Base-by-base conservation (phyloP, 2,329 filamentous ascomycete species). In the Calycina marina region DNA sequence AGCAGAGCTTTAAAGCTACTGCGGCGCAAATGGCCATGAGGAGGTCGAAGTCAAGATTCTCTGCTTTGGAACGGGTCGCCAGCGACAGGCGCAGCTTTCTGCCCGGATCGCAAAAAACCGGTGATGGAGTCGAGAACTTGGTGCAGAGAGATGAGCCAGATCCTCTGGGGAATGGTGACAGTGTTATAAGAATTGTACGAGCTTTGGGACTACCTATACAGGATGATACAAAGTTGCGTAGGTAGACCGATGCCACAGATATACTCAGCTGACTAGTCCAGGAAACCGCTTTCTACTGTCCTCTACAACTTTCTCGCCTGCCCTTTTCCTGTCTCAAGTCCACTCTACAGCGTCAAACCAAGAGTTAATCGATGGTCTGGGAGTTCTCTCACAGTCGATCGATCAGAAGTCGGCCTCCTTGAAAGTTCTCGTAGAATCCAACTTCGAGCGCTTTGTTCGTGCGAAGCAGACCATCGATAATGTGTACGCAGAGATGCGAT, bases 381-480 rank as follows among this genome's bases (percentile, higher is more conserved):
- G 93, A 44, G 76, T 80, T 37, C 70, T 98, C 13, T 90, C 85
- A 12, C 72, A 72, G 40, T 94, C 88, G 1, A 98, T 98, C 49
- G 90, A 96, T 49, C 83, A 96, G 58, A 98, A 98, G 56, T 94
- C 88, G 0, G 90, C 88, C 0, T 94, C 86, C 4, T 69, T 98
- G 39, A 98, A 98, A 54, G 81, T 93, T 8, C 68, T 98, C 12
- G 90, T 98, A 14, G 90, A 98, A 56, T 88, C 83, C 42, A 98
- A 98, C 55, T 98, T 98, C 52, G 92, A 98, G 57, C 79, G 88
- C 43, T 98, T 98, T 60, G 90, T 98, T 35, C 79, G 84, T 41
- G 90, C 90, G 26, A 98, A 98, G 56, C 83, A 88, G 12, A 96
- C 88, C 5, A 96, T 98, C 49, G 90, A 98, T 59, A 93, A 93